phyloP scores from a whole-genome alignment of 2,329 filamentous ascomycete species.

The Fusarium sp. region DNA sequence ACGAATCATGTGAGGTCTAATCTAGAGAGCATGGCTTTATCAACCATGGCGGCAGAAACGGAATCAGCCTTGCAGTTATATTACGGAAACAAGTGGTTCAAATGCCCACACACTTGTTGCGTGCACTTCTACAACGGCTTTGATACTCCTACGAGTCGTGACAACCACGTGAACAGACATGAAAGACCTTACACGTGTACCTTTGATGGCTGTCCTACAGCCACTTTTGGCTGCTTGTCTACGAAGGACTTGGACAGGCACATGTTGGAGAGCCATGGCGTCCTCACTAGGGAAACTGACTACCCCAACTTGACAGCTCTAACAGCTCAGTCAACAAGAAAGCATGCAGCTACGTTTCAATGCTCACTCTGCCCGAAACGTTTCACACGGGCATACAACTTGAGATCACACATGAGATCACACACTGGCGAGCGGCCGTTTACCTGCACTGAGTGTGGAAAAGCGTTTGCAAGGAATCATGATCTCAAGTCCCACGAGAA shows the following conservation, averaged over 20 bases:
- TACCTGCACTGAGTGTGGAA: conserved; percentile 40
- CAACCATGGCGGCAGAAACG: neutral
- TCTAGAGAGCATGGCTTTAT: neutral
- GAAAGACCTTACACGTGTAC: neutral
- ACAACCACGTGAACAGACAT: neutral
- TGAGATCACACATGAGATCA: neutral
- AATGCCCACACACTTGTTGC: conserved; percentile 13
- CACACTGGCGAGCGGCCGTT: neutral
- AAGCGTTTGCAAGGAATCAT: conserved; percentile 14
- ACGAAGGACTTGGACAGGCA: neutral
- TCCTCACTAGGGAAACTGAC: neutral
- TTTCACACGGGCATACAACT: neutral
- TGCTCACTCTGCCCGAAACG: neutral
- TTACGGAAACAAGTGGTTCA: conserved; percentile 17
- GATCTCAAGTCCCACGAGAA: neutral
- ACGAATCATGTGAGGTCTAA: neutral
- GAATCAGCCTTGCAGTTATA: neutral
- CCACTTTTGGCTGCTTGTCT: neutral
- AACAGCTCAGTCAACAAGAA: neutral
- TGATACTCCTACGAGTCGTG: neutral
- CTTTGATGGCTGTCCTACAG: neutral
- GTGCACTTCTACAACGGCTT: neutral
- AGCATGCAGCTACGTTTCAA: neutral
- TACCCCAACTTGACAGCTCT: neutral
- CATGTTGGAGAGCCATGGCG: neutral